These are phyloP conservation scores for Astraeus odoratus DNA, from an alignment of 768 basidiomycete genomes.

Conservation along the genomic window DNA sequence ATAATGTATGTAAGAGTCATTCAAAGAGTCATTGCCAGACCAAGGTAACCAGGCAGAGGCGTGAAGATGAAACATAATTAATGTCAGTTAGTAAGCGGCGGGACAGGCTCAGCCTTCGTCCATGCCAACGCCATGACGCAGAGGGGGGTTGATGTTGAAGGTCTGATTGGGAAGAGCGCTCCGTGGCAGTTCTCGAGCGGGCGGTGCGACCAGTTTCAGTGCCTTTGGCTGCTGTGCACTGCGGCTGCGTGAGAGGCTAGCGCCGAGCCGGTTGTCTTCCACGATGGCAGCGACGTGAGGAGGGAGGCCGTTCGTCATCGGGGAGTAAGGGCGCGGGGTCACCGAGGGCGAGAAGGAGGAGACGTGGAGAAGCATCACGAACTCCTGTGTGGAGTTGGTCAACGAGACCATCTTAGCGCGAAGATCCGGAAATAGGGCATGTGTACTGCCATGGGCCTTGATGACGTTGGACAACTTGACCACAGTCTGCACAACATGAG, in stretches of 20 bases:
- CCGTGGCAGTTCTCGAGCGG: conserved; percentile 37
- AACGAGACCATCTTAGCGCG: conserved; percentile 69
- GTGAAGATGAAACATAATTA: conserved; percentile 4
- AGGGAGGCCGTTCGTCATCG: conserved; percentile 34
- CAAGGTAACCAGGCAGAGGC: not conserved
- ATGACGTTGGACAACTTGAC: conserved; percentile 70
- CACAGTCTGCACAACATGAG: conserved; percentile 51
- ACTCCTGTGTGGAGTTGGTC: conserved; percentile 80
- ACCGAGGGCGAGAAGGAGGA: conserved; percentile 68
- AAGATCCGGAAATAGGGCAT: conserved; percentile 53
- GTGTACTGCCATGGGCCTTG: conserved; percentile 51
- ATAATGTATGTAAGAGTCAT: conserved; percentile 20
- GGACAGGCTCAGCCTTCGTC: conserved; percentile 29
- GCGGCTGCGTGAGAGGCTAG: conserved; percentile 51
- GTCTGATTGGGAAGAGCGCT: conserved; percentile 48
- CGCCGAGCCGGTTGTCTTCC: conserved; percentile 46
- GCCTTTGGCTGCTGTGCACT: conserved; percentile 44
- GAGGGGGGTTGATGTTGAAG: conserved; percentile 35
- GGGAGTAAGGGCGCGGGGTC: conserved; percentile 53
- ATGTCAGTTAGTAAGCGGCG: conserved; percentile 1
- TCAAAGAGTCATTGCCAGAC: not conserved
- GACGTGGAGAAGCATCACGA: conserved; percentile 79
- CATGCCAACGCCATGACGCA: conserved; percentile 19
- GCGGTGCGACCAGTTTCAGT: conserved; percentile 30
- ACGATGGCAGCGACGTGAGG: conserved; percentile 16